Conservation (phyloP, 1,139 yeast genomes). For the Sporopachydermia cereana region DNA sequence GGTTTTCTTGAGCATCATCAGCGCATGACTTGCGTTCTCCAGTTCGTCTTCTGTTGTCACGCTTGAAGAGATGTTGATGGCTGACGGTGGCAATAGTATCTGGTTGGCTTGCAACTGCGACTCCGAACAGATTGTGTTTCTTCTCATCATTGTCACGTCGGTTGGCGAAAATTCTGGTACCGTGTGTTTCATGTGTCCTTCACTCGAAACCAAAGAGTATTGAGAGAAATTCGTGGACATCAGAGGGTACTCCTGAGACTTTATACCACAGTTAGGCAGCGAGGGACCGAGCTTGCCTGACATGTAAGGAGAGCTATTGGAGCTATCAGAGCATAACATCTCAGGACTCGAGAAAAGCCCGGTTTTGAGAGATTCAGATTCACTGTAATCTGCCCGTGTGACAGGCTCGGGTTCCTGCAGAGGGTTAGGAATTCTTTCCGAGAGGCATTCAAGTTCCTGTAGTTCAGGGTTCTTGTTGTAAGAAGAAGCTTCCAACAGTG, state of each 20-base stretch:
- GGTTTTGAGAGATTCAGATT: no score
- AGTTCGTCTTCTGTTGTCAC: neutral
- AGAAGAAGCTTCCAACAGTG: neutral
- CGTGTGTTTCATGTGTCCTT: no score
- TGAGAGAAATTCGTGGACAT: conserved; percentile 1
- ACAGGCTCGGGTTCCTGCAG: no score
- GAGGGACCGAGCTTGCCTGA: neutral
- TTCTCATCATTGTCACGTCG: neutral
- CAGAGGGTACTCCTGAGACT: no score
- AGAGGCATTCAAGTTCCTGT: neutral
- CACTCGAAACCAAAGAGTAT: no score
- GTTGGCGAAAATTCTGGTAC: conserved; percentile 1
- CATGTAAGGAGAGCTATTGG: neutral
- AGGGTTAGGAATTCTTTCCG: no score
- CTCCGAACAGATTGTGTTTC: no score
- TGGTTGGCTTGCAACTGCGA: neutral
- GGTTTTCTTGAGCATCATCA: conserved; percentile 2
- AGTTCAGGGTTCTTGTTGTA: conserved; percentile 2
- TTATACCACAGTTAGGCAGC: no score
- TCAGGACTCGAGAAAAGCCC: neutral
- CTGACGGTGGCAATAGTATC: neutral
- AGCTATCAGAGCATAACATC: conserved; percentile 1
- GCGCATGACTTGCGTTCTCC: conserved; percentile 1
- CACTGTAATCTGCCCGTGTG: no score
- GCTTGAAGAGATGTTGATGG: no score